Evolutionary conservation across 768 basidiomycete species (phyloP), one percentile per base, ranked within the genome.

Genomic region (Leucosporidium yakuticum): DNA sequence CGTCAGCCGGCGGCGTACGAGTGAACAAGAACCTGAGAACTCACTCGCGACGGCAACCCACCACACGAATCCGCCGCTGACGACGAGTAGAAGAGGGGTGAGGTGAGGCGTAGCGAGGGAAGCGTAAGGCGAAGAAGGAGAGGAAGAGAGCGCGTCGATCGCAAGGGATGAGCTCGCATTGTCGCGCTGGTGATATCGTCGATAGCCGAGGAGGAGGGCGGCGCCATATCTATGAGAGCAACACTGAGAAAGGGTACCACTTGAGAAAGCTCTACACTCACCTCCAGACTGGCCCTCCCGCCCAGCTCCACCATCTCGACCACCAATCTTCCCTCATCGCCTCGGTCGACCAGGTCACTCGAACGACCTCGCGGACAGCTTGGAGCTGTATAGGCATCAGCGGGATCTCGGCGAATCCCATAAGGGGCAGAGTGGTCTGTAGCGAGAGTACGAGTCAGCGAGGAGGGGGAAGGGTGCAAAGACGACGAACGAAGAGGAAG

Each of bases 271-370:
- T n/a, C 4, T 14, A 23, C 4, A 36, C 67, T 36, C 50, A 68
- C 56, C 62, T 61, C 54, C 58, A 72, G 0, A 69, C 58, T 0
- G 70, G 70, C 4, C 70, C 70, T 15, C 70, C 70, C 1, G 49
- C 29, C 70, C 70, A 72, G 23, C 56, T 39, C 21, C 34, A 61
- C 70, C 70, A 68, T 3, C 54, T 31, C 1, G 7, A 8, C 70
- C 70, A 72, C 70, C 70, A 72, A 4, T 0, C 23, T 5, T 27
- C 8, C 0, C 29, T 27, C 62, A 72, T 60, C 23, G 15, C 23
- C 1, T 53, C 29, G 1, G 58, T 51, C 15, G 5, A 20, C 70
- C 70, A 72, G 1, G 64, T 72, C 34, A 31, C 48, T 20, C 20
- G 21, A 8, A 61, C 31, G 8, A 71, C 67, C 48, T 60, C 58